phyloP scores from a whole-genome alignment of 305 asterid species.

The Galium porrigens region DNA sequence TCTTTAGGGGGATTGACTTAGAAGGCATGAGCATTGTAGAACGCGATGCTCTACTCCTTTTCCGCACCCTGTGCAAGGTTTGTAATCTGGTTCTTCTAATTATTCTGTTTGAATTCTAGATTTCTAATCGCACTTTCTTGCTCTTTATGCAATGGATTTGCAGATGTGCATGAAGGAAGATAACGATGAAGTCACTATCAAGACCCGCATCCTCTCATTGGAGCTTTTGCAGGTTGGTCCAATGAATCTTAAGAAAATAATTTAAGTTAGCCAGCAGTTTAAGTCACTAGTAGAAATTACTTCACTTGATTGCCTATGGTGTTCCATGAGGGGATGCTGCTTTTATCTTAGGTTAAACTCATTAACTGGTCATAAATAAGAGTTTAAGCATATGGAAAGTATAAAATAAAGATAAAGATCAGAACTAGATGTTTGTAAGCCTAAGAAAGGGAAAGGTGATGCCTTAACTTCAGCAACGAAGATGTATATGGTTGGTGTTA shows the following conservation, averaged over 20 bases:
- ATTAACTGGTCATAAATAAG: background rate
- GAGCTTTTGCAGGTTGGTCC: constrained; percentile 90
- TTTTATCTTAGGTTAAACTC: background rate
- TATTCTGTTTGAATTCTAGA: constrained; percentile 18
- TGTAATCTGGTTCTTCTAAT: constrained; percentile 19
- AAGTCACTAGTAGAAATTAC: background rate
- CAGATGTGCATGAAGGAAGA: constrained; percentile 99
- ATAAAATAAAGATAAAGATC: background rate
- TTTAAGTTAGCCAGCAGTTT: constrained; percentile 3
- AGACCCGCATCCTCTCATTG: constrained; percentile 83
- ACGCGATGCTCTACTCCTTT: constrained; percentile 86
- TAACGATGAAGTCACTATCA: constrained; percentile 76
- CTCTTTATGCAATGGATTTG: constrained; percentile 24
- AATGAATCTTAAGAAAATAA: constrained; percentile 11
- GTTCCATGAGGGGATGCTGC: background rate
- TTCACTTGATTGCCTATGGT: constrained; percentile 1
- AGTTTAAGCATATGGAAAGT: background rate
- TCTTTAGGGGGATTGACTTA: constrained; percentile 54
- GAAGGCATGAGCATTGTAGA: constrained; percentile 72
- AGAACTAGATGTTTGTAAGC: background rate
- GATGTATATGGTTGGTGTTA: background rate
- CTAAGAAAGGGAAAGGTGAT: too few relatives aligned
- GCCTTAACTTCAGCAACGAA: background rate
- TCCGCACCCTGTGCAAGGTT: constrained; percentile 99
- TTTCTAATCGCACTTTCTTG: constrained; percentile 20